Evolutionary conservation across 2,329 filamentous ascomycete species (phyloP).

Genomic region (Botrytis paeoniae): DNA sequence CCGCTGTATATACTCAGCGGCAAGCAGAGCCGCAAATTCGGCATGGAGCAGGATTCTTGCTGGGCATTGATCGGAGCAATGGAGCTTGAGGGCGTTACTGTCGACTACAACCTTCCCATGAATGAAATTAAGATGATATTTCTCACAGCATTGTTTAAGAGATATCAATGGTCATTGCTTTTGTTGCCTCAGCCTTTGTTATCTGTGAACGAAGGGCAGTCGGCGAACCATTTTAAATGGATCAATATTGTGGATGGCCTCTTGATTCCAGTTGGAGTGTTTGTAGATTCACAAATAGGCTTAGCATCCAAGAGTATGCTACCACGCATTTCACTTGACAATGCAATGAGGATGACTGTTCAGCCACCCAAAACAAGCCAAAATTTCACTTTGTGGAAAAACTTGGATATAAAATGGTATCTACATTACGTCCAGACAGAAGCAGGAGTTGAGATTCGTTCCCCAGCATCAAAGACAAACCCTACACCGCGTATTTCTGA

Average conservation of each 20-base stretch:
- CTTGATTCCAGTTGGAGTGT: background rate
- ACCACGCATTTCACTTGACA: background rate
- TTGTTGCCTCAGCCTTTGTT: background rate
- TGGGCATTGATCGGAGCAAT: background rate
- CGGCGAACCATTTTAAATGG: background rate
- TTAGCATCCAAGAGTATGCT: background rate
- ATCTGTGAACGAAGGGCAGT: background rate
- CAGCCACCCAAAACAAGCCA: background rate
- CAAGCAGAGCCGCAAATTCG: background rate
- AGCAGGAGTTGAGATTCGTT: background rate
- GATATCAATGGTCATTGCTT: background rate
- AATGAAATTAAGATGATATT: background rate
- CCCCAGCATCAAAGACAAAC: background rate
- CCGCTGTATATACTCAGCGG: background rate
- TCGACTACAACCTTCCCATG: background rate
- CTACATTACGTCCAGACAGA: background rate
- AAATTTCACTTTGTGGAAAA: background rate
- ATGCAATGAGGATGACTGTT: background rate
- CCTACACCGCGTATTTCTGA: background rate
- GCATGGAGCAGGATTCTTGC: background rate
- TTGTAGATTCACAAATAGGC: slow-evolving; percentile 5
- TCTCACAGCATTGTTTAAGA: background rate
- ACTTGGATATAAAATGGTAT: background rate
- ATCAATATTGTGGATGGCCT: background rate
- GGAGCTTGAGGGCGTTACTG: background rate